Percentiles rank a stretch among this genome's conserved stretches.
These are phyloP conservation scores for Apiospora rasikravindrae DNA, from an alignment of 2,329 filamentous ascomycete genomes.

Conservation along the genomic window DNA sequence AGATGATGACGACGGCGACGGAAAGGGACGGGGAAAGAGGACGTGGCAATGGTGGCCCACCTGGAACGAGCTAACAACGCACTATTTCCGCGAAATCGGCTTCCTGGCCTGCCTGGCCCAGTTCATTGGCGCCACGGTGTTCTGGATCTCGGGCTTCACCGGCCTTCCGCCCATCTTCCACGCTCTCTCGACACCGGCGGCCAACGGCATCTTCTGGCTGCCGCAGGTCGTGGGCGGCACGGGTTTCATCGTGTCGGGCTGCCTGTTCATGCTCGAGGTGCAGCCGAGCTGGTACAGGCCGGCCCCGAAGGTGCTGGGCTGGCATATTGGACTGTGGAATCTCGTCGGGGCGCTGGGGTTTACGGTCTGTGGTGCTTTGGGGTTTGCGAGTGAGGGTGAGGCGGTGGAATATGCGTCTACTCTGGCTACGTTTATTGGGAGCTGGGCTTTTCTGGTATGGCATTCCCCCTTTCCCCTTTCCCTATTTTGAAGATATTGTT, in stretches of 20 bases:
- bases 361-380: conserved; percentile 63
- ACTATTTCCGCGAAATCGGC: conserved; percentile 66
- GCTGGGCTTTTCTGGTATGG: conserved; percentile 53
- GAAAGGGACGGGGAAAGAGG: not conserved
- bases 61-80: conserved; percentile 58
- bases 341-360: conserved; percentile 68
- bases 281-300: conserved; percentile 68
- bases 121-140: conserved; percentile 64
- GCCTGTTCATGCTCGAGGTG: conserved; percentile 70
- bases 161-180: conserved; percentile 61
- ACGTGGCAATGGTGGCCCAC: conserved; percentile 67
- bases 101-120: conserved; percentile 65
- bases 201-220: conserved; percentile 65
- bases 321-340: conserved; percentile 73
- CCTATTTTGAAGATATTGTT: not conserved
- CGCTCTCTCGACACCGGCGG: conserved; percentile 48
- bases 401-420: conserved; percentile 49
- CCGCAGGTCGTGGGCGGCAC: conserved; percentile 63
- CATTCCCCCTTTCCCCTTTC: not conserved
- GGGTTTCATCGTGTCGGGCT: conserved; percentile 64
- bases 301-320: conserved; percentile 61
- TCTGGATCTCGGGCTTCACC: conserved; percentile 68
- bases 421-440: conserved; percentile 55
- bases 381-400: conserved; percentile 49
- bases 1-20: not conserved